Base-by-base conservation (phyloP, 1,284 basidiomycete species). In the Vanrija humicola region DNA sequence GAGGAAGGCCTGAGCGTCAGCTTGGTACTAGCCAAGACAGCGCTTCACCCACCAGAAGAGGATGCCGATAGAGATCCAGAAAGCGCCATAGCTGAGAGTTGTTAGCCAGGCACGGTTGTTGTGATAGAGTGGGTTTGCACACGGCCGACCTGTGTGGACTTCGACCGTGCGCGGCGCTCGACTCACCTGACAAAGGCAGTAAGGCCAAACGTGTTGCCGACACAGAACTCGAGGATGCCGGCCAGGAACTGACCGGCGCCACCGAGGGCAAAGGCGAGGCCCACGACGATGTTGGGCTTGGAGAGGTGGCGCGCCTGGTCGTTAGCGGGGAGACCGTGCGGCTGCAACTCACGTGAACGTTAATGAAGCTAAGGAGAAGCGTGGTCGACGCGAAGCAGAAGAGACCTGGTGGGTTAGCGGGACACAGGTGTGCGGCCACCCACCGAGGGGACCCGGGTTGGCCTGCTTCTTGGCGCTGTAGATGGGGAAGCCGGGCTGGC, bases 181-280 rank as follows among this genome's bases (percentile, higher is more conserved):
- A 19, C 40, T 42, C 40, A 42, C 51, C 46, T 46, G 55, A 48
- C 79, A 79, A 90, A 89, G 0, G 87, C 90, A 82, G 80, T 75
- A 23, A 72, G 73, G 56, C 77, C 79, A 53, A 80, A 81, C 1
- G 78, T 80, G 67, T 79, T 79, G 2, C 86, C 86, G 38, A 81
- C 77, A 6, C 86, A 84, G 67, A 89, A 89, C 44, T 62, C 59
- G 43, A 55, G 52, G 40, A 79, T 77, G 14, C 79, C 79, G 0
- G 79, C 78, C 10, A 80, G 63, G 48, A 80, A 64, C 63, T 80
- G 90, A 9, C 82, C 82, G 21, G 90, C 81, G 56, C 91, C 91
- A 54, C 90, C 90, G 50, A 81, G 81, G 72, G 83, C 86, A 61
- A 87, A 73, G 8, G 87, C 86, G 84, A 90, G 87, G 56, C 87